phyloP scores from a whole-genome alignment of 176 grass and related monocot species.

The Aegilops speltoides region DNA sequence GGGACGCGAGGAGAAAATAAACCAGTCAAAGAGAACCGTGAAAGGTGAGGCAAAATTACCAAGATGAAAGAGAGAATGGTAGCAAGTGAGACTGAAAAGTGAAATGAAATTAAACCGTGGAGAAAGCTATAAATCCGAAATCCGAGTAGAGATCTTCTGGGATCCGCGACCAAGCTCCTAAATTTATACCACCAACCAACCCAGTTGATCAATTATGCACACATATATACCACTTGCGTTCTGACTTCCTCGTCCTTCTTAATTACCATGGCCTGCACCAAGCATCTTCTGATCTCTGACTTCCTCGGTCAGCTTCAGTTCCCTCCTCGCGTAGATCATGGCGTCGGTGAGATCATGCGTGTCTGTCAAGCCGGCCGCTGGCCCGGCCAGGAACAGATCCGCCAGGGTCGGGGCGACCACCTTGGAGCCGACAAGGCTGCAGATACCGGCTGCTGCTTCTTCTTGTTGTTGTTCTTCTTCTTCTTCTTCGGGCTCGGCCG shows the following conservation, averaged over 20 bases:
- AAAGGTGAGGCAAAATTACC: too few species aligned
- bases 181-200: conserved; percentile 46
- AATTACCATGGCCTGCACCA: conserved; percentile 19
- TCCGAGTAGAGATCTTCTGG: too few species aligned
- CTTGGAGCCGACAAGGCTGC: conserved; percentile 13
- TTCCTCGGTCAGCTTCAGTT: background rate
- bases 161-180: conserved; percentile 26
- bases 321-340: conserved; percentile 11
- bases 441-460: background rate
- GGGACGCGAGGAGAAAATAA: too few species aligned
- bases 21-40: too few species aligned
- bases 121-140: too few species aligned
- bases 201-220: background rate
- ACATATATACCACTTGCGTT: background rate
- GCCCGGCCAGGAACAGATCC: conserved; percentile 41
- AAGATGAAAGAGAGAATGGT: too few species aligned
- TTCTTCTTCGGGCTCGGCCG: background rate
- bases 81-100: too few species aligned
- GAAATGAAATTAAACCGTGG: too few species aligned
- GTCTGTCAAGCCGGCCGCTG: conserved; percentile 25
- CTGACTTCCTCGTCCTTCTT: too few species aligned
- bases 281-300: conserved; percentile 1
- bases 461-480: background rate
- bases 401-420: conserved; percentile 23
- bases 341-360: conserved; percentile 35